Evolutionary conservation across 495 filamentous ascomycete genomes (phyloP).

Genomic region (Hyaloscypha bicolor): DNA sequence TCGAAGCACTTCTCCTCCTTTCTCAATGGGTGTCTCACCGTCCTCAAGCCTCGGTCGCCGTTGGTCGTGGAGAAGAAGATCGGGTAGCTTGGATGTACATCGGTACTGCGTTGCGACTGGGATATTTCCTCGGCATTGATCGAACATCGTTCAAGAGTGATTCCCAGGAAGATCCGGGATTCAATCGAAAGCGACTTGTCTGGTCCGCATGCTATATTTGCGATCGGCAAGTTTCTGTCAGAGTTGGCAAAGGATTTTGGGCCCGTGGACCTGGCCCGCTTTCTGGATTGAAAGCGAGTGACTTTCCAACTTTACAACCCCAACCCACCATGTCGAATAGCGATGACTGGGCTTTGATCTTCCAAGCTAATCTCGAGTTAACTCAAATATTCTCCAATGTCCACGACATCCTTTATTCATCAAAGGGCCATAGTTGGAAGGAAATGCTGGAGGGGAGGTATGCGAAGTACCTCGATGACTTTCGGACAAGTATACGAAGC

Average conservation of each 20-base stretch:
- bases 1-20: slow-evolving; percentile 63
- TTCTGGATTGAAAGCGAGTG: slow-evolving; percentile 59
- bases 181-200: slow-evolving; percentile 56
- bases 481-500: slow-evolving; percentile 59
- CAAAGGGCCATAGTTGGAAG: slow-evolving; percentile 63
- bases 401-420: slow-evolving; percentile 66
- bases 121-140: slow-evolving; percentile 63
- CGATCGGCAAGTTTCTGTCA: slow-evolving; percentile 65
- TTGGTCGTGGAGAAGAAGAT: slow-evolving; percentile 67
- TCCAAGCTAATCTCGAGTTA: slow-evolving; percentile 64
- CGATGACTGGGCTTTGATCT: slow-evolving; percentile 64
- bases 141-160: slow-evolving; percentile 55
- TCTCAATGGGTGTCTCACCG: slow-evolving; percentile 69
- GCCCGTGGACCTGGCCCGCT: slow-evolving; percentile 65
- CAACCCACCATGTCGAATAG: slow-evolving; percentile 51
- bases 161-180: slow-evolving; percentile 47
- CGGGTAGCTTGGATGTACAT: slow-evolving; percentile 71
- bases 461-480: slow-evolving; percentile 59
- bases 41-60: slow-evolving; percentile 51
- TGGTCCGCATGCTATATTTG: slow-evolving; percentile 64
- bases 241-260: slow-evolving; percentile 67
- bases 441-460: slow-evolving; percentile 68
- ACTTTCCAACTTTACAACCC: slow-evolving; percentile 59
- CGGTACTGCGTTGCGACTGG: slow-evolving; percentile 63
- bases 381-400: slow-evolving; percentile 70